A percentile compares a stretch with the other conserved stretches of the same genome.
Conservation (phyloP, 371 early-diverging fungal genomes). For the Mycotypha africana region DNA sequence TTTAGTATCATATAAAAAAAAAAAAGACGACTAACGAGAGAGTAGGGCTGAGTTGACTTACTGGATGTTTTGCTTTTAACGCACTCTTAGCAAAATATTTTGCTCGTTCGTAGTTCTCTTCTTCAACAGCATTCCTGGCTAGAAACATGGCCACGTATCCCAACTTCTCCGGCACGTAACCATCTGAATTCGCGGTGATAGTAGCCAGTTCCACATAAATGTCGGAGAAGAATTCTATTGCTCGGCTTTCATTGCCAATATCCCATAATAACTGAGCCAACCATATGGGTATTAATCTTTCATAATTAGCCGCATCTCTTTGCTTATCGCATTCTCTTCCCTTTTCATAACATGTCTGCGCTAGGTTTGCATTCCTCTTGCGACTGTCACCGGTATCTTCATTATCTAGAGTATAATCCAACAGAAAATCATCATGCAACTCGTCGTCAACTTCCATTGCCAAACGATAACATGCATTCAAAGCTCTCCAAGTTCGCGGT, state of each 20-base stretch:
- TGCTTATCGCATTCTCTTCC: conserved; percentile 50
- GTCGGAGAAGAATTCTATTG: background rate
- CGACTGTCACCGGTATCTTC: conserved; percentile 59
- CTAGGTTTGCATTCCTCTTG: conserved; percentile 56
- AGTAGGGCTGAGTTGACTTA: too few species aligned
- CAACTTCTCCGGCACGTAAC: conserved; percentile 38
- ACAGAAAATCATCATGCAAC: too few species aligned
- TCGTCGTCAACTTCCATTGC: too few species aligned
- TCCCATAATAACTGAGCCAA: conserved; percentile 52
- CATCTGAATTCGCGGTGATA: background rate
- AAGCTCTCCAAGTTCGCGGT: conserved; percentile 73
- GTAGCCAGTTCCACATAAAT: too few species aligned
- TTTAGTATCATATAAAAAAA: background rate
- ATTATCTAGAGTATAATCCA: conserved; percentile 32
- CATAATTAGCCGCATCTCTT: conserved; percentile 45
- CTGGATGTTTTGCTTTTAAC: conserved; percentile 33
- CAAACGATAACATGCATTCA: conserved; percentile 73
- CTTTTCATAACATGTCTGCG: conserved; percentile 49
- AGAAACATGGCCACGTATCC: conserved; percentile 56
- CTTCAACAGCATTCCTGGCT: conserved; percentile 51
- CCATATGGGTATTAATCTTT: too few species aligned
- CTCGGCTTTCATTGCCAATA: conserved; percentile 38
- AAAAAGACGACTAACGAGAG: too few species aligned
- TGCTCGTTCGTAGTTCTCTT: conserved; percentile 41
- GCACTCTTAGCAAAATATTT: conserved; percentile 35